Evolutionary conservation across 164 flowering plant genomes (phyloP).

Genomic region (Brasenia schreberi): DNA sequence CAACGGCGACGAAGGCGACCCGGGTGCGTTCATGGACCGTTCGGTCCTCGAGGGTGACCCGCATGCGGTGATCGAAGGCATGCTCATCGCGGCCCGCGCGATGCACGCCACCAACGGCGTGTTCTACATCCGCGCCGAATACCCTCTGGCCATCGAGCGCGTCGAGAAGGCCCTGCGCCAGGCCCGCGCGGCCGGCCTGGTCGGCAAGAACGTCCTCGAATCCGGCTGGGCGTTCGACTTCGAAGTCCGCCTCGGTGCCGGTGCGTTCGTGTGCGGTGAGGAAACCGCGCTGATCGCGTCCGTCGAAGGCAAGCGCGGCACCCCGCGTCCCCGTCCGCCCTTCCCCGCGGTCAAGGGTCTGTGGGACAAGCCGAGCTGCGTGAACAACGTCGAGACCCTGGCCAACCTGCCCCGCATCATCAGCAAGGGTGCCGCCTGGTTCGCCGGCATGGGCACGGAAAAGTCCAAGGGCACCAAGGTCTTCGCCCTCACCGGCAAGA

Average conservation of each 20-base stretch:
- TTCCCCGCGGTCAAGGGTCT: neutral
- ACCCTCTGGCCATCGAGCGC: neutral
- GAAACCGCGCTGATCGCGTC: neutral
- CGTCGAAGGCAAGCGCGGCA: neutral
- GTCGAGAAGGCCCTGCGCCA: neutral
- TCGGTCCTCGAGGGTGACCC: constrained; percentile 73
- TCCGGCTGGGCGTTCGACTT: neutral
- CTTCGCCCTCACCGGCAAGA: neutral
- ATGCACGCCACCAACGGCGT: constrained; percentile 35
- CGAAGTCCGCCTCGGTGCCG: neutral
- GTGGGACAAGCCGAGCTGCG: neutral
- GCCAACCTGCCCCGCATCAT: neutral
- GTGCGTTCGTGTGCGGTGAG: constrained; percentile 1
- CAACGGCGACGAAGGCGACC: constrained; percentile 82
- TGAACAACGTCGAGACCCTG: neutral
- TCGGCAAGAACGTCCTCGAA: neutral
- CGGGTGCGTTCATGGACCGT: constrained; percentile 75
- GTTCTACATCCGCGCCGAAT: neutral
- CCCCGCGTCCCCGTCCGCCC: neutral
- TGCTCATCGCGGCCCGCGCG: constrained; percentile 68
- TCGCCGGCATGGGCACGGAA: neutral
- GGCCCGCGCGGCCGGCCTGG: neutral
- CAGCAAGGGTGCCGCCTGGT: neutral
- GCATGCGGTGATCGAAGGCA: constrained; percentile 66
- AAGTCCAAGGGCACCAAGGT: neutral